These are phyloP conservation scores for Elsinoe australis DNA, from an alignment of 2,329 filamentous ascomycete genomes.

Conservation along the genomic window DNA sequence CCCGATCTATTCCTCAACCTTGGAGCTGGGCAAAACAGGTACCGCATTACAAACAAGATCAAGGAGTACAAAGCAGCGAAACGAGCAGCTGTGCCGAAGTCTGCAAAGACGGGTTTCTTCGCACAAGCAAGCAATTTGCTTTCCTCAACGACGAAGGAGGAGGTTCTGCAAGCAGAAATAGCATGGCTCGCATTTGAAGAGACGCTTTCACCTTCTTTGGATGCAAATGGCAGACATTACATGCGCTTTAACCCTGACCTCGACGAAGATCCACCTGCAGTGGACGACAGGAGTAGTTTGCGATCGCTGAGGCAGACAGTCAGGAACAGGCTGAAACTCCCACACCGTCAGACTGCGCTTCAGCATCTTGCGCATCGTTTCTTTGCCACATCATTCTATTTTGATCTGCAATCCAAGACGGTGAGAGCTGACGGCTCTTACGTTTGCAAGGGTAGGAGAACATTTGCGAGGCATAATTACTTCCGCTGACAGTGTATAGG, in stretches of 20 bases:
- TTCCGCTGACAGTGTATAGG: conserved; percentile 20
- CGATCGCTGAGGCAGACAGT: conserved; percentile 29
- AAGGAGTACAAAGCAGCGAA: conserved; percentile 2
- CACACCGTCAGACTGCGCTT: conserved; percentile 27
- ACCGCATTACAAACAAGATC: conserved; percentile 15
- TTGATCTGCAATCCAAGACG: conserved; percentile 30
- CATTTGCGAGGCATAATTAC: neutral
- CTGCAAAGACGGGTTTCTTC: conserved; percentile 5
- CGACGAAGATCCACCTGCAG: conserved; percentile 24
- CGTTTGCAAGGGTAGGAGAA: conserved; percentile 24
- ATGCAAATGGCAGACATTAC: conserved; percentile 27
- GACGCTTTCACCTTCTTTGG: conserved; percentile 25
- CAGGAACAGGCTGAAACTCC: conserved; percentile 25
- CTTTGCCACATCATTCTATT: conserved; percentile 34
- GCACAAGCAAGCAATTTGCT: conserved; percentile 5
- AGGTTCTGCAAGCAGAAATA: conserved; percentile 31
- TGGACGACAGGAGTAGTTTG: conserved; percentile 32
- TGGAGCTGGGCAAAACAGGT: conserved; percentile 30
- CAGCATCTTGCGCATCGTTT: conserved; percentile 30
- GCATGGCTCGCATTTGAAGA: conserved; percentile 31
- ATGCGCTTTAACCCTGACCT: conserved; percentile 32
- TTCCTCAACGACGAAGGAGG: conserved; percentile 22
- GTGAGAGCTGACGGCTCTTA: conserved; percentile 28
- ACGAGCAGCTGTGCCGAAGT: neutral
- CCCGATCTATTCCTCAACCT: conserved; percentile 32